Conservation (phyloP, 2,329 filamentous ascomycete genomes). For the Alternaria gaisen region DNA sequence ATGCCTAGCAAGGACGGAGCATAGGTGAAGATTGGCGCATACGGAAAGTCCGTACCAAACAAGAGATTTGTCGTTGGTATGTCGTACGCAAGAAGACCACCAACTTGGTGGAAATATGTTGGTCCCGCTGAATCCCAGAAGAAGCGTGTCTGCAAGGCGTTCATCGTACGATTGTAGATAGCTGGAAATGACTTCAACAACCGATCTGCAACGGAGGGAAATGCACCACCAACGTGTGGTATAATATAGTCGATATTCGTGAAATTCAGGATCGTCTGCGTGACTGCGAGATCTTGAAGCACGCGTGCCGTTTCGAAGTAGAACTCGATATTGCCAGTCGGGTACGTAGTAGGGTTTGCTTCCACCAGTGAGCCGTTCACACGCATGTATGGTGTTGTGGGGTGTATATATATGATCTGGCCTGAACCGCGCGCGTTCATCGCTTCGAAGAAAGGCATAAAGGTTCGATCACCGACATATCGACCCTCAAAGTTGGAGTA, state of each 20-base stretch:
- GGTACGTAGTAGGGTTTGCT: slow-evolving; percentile 13
- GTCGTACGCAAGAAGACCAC: slow-evolving; percentile 13
- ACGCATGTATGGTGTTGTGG: background rate
- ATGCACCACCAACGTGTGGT: slow-evolving; percentile 18
- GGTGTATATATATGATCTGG: background rate
- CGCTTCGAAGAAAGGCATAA: background rate
- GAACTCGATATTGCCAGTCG: slow-evolving; percentile 18
- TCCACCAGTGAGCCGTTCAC: background rate
- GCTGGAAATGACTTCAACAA: slow-evolving; percentile 7
- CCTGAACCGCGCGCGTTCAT: background rate
- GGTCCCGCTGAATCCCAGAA: background rate
- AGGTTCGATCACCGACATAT: background rate
- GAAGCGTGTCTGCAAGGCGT: background rate
- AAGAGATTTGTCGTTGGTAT: slow-evolving; percentile 9
- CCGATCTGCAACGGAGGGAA: slow-evolving; percentile 11
- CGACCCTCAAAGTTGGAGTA: background rate
- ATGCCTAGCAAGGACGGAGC: slow-evolving; percentile 2
- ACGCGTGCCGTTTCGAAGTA: slow-evolving; percentile 22
- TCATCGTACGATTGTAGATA: slow-evolving; percentile 5
- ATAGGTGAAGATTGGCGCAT: slow-evolving; percentile 13
- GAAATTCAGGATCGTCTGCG: slow-evolving; percentile 15
- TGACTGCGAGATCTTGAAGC: slow-evolving; percentile 13
- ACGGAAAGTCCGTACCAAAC: slow-evolving; percentile 18
- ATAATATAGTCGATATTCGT: slow-evolving; percentile 19
- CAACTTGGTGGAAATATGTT: slow-evolving; percentile 15